phyloP scores from a whole-genome alignment of 1,284 basidiomycete genomes.

The Cutaneotrichosporon cutaneum region DNA sequence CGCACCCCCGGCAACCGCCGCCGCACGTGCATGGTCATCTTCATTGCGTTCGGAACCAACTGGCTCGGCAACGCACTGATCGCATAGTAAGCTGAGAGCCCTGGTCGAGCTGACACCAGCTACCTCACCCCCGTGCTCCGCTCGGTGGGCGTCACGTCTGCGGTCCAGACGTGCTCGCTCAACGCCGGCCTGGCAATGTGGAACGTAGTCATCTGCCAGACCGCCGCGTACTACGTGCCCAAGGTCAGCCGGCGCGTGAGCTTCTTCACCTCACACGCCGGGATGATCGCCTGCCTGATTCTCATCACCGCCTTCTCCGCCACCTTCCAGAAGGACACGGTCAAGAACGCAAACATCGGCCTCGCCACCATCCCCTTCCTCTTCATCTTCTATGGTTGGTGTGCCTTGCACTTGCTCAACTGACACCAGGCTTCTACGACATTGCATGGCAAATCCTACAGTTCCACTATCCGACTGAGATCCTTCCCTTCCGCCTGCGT shows the following conservation, averaged over 20 bases:
- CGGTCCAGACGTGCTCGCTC: slow-evolving; percentile 31
- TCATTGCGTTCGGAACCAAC: slow-evolving; percentile 52
- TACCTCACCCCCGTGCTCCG: slow-evolving; percentile 29
- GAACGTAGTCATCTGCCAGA: slow-evolving; percentile 26
- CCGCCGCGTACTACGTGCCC: slow-evolving; percentile 11
- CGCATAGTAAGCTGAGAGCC: slow-evolving; percentile 35
- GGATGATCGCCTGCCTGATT: slow-evolving; percentile 14
- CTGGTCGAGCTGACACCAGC: neutral
- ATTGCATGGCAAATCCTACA: slow-evolving; percentile 47
- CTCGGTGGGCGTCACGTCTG: slow-evolving; percentile 17
- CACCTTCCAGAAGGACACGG: slow-evolving; percentile 9
- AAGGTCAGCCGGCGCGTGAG: slow-evolving; percentile 8
- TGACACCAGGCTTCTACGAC: slow-evolving; percentile 20
- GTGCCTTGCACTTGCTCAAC: slow-evolving; percentile 17
- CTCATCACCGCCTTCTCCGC: slow-evolving; percentile 13
- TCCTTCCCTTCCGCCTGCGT: slow-evolving; percentile 31
- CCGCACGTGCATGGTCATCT: slow-evolving; percentile 36
- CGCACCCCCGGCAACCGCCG: slow-evolving; percentile 37
- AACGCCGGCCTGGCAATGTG: slow-evolving; percentile 32
- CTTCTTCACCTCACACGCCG: slow-evolving; percentile 17
- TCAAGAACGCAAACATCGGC: slow-evolving; percentile 11
- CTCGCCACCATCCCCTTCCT: slow-evolving; percentile 17
- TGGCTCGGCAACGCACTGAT: slow-evolving; percentile 59
- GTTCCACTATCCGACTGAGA: slow-evolving; percentile 57
- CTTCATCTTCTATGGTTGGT: slow-evolving; percentile 28